phyloP scores from a whole-genome alignment of 495 filamentous ascomycete species.

The Pyronema omphalodes region DNA sequence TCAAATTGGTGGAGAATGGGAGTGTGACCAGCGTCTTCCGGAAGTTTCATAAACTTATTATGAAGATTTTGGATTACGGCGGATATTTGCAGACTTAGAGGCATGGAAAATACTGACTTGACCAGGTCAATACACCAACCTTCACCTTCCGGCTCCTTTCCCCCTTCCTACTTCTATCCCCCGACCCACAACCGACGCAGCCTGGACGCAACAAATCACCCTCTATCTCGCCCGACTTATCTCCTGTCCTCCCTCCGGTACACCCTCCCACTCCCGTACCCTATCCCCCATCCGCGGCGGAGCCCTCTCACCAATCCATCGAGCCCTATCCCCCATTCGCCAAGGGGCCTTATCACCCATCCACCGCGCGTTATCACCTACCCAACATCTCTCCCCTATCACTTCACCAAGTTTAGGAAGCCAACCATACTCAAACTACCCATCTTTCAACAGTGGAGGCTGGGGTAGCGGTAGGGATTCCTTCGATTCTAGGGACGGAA shows the following conservation, averaged over 20 bases:
- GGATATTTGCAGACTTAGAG: too few species aligned
- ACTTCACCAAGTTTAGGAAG: not conserved
- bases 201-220: not conserved
- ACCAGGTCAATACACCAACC: constrained; percentile 1
- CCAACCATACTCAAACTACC: too few species aligned
- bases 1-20: too few species aligned
- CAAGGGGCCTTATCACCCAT: not conserved
- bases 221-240: not conserved
- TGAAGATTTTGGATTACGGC: too few species aligned
- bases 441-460: too few species aligned
- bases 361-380: not conserved
- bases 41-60: too few species aligned
- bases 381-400: not conserved
- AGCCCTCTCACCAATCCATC: not conserved
- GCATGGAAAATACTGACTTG: not conserved
- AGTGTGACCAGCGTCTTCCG: too few species aligned
- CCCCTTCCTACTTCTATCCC: not conserved
- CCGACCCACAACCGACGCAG: not conserved
- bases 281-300: not conserved
- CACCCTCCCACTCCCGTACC: not conserved
- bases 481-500: not conserved
- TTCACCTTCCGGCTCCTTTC: not conserved
- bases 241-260: not conserved
- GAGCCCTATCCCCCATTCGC: not conserved
- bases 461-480: too few species aligned